A percentile compares a stretch with the other conserved stretches of the same genome.
Evolutionary conservation across 768 basidiomycete genomes (phyloP).

Genomic region (Suillus subaureus): DNA sequence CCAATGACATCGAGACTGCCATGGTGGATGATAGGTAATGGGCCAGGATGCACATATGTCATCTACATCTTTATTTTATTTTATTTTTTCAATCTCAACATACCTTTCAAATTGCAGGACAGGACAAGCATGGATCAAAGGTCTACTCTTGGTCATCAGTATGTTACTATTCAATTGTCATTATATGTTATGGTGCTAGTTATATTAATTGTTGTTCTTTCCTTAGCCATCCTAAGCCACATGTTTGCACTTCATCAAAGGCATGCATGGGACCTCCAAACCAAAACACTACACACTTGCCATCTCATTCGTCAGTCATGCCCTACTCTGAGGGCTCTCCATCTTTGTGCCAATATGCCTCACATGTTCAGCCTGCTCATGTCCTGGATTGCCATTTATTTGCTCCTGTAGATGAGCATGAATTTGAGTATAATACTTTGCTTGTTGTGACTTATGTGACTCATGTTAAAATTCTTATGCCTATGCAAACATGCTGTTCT

Average conservation of each 20-base stretch:
- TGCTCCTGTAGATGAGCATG: background rate
- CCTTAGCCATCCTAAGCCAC: background rate
- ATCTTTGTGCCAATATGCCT: background rate
- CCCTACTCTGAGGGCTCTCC: slow-evolving; percentile 4
- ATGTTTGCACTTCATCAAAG: background rate
- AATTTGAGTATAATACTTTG: slow-evolving; percentile 2
- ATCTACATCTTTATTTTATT: background rate
- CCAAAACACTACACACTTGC: background rate
- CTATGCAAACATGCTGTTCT: background rate
- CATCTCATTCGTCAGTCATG: background rate
- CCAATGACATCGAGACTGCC: background rate
- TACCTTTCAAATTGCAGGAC: no score
- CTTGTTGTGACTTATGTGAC: background rate
- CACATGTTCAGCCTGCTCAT: background rate
- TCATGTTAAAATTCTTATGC: background rate
- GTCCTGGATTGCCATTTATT: background rate
- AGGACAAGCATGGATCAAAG: no score
- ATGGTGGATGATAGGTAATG: background rate
- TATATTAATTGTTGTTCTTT: no score
- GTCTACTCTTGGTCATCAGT: no score
- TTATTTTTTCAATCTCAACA: background rate
- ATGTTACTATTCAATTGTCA: no score
- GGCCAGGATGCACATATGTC: background rate
- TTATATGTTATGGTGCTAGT: no score
- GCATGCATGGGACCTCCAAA: background rate